Percentiles rank a stretch among this genome's conserved stretches.
These are phyloP conservation scores for Fraxinus angustifolia DNA, from an alignment of 305 asterid species.

Conservation along the genomic window DNA sequence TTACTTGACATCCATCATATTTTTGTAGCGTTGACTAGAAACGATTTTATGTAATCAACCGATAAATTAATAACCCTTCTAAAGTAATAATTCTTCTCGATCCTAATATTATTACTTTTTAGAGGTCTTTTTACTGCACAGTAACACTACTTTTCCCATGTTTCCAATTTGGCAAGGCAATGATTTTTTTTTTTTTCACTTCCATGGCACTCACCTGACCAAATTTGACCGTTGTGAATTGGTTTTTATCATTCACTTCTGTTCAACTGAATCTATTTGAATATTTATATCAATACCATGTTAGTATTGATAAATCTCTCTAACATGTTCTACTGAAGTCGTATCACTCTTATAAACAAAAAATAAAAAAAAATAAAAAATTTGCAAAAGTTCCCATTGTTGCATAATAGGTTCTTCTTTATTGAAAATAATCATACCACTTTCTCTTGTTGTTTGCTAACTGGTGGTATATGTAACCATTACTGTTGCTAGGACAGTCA, in stretches of 20 bases:
- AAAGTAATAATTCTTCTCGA: neutral
- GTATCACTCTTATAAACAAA: neutral
- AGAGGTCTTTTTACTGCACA: neutral
- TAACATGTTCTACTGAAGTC: neutral
- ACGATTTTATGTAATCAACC: too few species aligned
- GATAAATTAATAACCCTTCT: too few species aligned
- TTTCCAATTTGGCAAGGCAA: slow-evolving; percentile 4
- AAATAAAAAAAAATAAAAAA: too few species aligned
- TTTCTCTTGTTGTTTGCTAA: slow-evolving; percentile 13
- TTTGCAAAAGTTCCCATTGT: neutral
- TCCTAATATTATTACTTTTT: neutral
- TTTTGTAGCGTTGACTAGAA: neutral
- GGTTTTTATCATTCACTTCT: neutral
- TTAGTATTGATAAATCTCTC: neutral
- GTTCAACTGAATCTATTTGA: neutral
- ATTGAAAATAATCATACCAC: neutral
- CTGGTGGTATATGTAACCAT: slow-evolving; percentile 15
- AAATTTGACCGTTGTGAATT: neutral
- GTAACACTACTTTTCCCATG: slow-evolving; percentile 3
- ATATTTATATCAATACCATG: neutral
- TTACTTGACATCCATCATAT: neutral
- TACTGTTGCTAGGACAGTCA: slow-evolving; percentile 10
- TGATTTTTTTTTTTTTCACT: neutral
- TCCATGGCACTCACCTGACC: neutral
- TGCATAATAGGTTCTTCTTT: neutral